phyloP scores from a whole-genome alignment of 2,329 filamentous ascomycete genomes.

The Ilyonectria destructans region DNA sequence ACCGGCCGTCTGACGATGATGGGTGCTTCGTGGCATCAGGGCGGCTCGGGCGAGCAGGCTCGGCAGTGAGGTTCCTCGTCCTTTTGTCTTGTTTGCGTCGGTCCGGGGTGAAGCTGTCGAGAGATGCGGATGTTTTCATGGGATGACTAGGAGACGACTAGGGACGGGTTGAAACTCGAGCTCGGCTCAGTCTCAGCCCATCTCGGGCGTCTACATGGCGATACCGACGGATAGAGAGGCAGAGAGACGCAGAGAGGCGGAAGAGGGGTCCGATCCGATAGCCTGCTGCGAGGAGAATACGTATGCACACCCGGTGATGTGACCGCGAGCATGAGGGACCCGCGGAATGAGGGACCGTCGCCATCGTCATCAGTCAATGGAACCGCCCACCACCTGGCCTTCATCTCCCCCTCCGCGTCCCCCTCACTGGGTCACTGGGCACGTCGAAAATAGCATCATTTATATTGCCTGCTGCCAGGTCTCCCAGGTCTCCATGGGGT shows the following conservation, averaged over 20 bases:
- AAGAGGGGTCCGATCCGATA: slow-evolving; percentile 3
- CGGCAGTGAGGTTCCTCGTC: neutral
- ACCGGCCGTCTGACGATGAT: slow-evolving; percentile 12
- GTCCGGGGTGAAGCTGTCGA: neutral
- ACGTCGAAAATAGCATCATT: slow-evolving; percentile 22
- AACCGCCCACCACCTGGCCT: slow-evolving; percentile 2
- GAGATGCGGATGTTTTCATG: neutral
- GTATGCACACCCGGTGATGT: slow-evolving; percentile 27
- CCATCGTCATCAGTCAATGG: slow-evolving; percentile 22
- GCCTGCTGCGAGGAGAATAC: slow-evolving; percentile 6
- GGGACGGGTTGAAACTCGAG: slow-evolving; percentile 15
- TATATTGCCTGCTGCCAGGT: neutral
- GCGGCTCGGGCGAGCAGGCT: slow-evolving; percentile 1
- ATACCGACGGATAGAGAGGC: slow-evolving; percentile 6
- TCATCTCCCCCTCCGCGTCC: slow-evolving; percentile 10
- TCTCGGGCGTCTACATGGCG: slow-evolving; percentile 11
- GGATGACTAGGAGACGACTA: neutral
- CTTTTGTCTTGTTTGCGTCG: neutral
- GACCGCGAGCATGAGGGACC: slow-evolving; percentile 18
- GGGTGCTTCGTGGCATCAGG: slow-evolving; percentile 14
- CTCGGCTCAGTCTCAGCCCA: slow-evolving; percentile 11
- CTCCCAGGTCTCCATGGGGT: neutral
- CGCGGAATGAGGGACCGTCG: slow-evolving; percentile 9
- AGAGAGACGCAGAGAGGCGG: slow-evolving; percentile 1
- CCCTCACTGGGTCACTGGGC: neutral